Conservation (phyloP, 805 yeast genomes). For the Kazachstania psychrophila region DNA sequence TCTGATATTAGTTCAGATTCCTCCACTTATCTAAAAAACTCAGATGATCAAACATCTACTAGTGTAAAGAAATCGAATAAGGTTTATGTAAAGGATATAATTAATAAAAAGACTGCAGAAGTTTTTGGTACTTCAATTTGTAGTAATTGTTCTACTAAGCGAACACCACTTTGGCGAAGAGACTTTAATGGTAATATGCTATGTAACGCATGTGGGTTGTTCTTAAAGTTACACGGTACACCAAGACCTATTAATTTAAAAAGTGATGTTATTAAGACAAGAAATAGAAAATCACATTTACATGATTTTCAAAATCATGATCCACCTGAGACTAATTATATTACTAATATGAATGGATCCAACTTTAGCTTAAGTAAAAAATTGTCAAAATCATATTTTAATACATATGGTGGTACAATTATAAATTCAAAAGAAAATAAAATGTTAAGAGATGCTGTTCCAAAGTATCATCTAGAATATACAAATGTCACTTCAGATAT, state of each 20-base stretch:
- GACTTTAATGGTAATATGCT: constrained; percentile 83
- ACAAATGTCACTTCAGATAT: background rate
- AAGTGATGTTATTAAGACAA: constrained; percentile 82
- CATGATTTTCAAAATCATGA: background rate
- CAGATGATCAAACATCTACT: too few species aligned
- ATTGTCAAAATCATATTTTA: too few species aligned
- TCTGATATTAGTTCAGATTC: too few species aligned
- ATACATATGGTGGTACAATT: background rate
- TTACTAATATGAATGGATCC: constrained; percentile 18
- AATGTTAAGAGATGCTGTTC: background rate
- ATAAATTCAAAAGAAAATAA: background rate
- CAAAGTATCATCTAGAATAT: background rate
- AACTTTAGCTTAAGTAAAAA: too few species aligned
- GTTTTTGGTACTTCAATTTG: too few species aligned
- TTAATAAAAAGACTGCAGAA: too few species aligned
- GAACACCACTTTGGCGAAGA: constrained; percentile 90
- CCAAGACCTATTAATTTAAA: constrained; percentile 84
- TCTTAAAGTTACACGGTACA: constrained; percentile 79
- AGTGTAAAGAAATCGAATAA: too few species aligned
- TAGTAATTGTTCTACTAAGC: constrained; percentile 81
- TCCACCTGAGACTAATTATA: background rate
- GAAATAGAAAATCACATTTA: constrained; percentile 49
- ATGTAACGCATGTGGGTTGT: constrained; percentile 89
- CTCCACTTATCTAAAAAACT: too few species aligned
- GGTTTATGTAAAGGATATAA: too few species aligned